Evolutionary conservation across 2,329 filamentous ascomycete genomes (phyloP).

Genomic region (Penicillium sp.): DNA sequence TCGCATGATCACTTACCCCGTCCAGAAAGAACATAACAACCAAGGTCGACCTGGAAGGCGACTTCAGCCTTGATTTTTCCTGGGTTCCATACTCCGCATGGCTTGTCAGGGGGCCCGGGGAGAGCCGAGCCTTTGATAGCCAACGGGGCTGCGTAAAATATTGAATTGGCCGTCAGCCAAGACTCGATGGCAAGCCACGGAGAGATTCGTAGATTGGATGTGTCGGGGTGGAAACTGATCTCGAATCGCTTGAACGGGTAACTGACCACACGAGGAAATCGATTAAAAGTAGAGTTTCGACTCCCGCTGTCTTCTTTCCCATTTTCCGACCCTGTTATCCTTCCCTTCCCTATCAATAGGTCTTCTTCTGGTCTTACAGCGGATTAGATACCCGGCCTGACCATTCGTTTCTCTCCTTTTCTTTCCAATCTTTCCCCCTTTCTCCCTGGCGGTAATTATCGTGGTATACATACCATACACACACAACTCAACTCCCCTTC

Average conservation of each 20-base stretch:
- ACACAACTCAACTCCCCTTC: neutral
- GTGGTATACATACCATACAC: neutral
- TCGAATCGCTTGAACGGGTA: constrained; percentile 18
- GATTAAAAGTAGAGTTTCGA: neutral
- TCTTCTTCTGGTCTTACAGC: neutral
- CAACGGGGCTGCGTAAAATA: neutral
- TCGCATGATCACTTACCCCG: neutral
- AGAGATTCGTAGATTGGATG: constrained; percentile 6
- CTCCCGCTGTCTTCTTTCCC: constrained; percentile 6
- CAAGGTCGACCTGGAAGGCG: neutral
- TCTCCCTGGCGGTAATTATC: neutral
- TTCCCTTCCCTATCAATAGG: neutral
- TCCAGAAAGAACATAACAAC: neutral
- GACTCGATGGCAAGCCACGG: constrained; percentile 5
- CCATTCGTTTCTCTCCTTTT: neutral
- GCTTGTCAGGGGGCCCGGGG: neutral
- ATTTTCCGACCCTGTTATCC: neutral
- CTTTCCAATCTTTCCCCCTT: too few species aligned
- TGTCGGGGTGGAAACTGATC: constrained; percentile 12
- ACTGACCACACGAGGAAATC: constrained; percentile 23
- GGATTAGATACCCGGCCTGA: neutral
- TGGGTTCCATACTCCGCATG: neutral
- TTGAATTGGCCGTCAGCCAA: constrained; percentile 4
- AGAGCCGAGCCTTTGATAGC: constrained; percentile 4
- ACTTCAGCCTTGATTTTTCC: constrained; percentile 1